A percentile compares a stretch with the other conserved stretches of the same genome.
phyloP scores from a whole-genome alignment of 83 land plant genomes.

The Picea mariana region DNA sequence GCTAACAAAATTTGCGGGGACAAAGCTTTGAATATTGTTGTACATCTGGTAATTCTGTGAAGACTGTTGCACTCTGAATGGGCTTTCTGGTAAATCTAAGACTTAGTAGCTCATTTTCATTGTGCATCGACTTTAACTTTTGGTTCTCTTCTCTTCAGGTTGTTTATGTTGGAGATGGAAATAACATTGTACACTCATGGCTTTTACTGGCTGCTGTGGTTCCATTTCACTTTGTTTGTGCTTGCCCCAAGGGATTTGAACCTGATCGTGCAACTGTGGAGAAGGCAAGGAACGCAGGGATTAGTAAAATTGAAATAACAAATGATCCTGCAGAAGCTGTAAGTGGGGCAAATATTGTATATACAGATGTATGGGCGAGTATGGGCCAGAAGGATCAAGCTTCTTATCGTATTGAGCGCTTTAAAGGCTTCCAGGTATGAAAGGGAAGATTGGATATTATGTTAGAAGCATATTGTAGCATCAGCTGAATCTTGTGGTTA shows the following conservation, averaged over 20 bases:
- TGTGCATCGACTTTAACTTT: no score
- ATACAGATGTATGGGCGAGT: constrained; percentile 99
- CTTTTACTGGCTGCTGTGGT: constrained; percentile 78
- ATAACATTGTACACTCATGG: constrained; percentile 98
- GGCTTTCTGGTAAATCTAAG: no score
- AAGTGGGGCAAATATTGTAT: constrained; percentile 82
- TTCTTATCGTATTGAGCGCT: constrained; percentile 58
- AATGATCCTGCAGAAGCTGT: constrained; percentile 90
- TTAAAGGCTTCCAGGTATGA: constrained; percentile 89
- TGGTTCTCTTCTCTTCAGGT: no score
- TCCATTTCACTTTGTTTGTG: constrained; percentile 94
- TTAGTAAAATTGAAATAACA: constrained; percentile 53
- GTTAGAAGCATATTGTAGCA: background rate
- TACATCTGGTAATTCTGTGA: background rate
- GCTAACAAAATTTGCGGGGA: background rate
- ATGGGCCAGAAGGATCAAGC: constrained; percentile 99
- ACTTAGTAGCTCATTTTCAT: no score
- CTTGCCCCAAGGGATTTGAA: constrained; percentile 93
- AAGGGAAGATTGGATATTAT: background rate
- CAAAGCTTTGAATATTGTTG: background rate
- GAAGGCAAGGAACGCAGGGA: background rate
- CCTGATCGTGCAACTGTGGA: constrained; percentile 82
- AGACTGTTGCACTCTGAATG: no score
- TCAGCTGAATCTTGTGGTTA: no score
- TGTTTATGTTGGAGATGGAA: constrained; percentile 95